Evolutionary conservation across 805 yeast genomes (phyloP).

Genomic region (Wickerhamomyces chaumierensis): DNA sequence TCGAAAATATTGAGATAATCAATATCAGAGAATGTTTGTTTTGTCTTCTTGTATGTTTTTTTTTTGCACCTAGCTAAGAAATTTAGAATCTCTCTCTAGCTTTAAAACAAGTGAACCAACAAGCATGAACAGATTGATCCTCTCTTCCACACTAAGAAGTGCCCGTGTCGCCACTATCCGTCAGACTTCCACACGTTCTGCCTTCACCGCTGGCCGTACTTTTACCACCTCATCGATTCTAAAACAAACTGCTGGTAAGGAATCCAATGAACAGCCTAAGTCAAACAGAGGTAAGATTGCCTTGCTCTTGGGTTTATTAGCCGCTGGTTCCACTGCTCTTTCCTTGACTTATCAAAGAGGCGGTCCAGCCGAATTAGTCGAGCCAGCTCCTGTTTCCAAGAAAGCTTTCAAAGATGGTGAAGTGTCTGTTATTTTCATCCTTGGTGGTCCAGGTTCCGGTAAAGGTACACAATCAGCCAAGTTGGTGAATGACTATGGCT

Average conservation of each 20-base stretch:
- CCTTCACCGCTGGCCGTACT: neutral
- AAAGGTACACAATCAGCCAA: conserved; percentile 94
- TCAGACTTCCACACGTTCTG: too few species aligned
- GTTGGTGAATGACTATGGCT: conserved; percentile 68
- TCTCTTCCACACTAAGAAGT: too few species aligned
- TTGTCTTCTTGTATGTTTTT: too few species aligned
- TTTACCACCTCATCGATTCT: conserved; percentile 1
- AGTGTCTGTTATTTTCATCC: conserved; percentile 74
- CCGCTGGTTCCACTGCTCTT: conserved; percentile 36
- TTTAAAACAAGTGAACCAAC: too few species aligned
- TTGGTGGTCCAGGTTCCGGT: conserved; percentile 98
- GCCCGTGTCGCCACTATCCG: too few species aligned
- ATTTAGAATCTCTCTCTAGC: too few species aligned
- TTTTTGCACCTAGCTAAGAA: too few species aligned
- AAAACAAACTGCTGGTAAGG: neutral
- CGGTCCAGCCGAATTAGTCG: conserved; percentile 34
- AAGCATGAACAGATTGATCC: too few species aligned
- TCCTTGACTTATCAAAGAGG: conserved; percentile 32
- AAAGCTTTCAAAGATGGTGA: conserved; percentile 51
- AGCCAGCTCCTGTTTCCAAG: conserved; percentile 14
- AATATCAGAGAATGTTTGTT: too few species aligned
- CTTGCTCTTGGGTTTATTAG: conserved; percentile 31
- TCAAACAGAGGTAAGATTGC: conserved; percentile 21
- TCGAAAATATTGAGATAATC: too few species aligned
- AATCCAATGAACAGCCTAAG: neutral